These are phyloP conservation scores for Pseudocercospora fuligena DNA, from an alignment of 2,329 filamentous ascomycete species.

Conservation along the genomic window DNA sequence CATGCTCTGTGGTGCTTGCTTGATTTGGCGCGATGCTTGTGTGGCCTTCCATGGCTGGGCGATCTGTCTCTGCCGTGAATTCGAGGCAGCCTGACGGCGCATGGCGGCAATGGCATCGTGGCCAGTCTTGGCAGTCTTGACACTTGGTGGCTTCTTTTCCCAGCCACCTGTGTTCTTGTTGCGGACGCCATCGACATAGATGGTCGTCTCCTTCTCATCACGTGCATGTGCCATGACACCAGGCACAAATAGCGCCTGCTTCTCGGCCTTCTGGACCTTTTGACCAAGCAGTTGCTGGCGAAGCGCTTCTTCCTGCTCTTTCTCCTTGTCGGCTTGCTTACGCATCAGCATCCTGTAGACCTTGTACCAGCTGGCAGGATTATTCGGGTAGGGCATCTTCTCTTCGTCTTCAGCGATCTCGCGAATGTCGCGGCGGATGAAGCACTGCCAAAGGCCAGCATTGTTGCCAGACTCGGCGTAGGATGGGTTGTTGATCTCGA, in stretches of 20 bases:
- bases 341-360: constrained; percentile 65
- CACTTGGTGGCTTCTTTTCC: constrained; percentile 11
- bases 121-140: constrained; percentile 26
- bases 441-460: constrained; percentile 74
- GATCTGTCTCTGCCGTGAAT: constrained; percentile 22
- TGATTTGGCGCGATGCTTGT: constrained; percentile 20
- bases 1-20: constrained; percentile 27
- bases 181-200: constrained; percentile 27
- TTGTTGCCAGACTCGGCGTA: constrained; percentile 65
- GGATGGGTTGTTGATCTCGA: constrained; percentile 79
- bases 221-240: constrained; percentile 28
- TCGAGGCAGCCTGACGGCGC: constrained; percentile 26
- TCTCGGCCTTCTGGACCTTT: constrained; percentile 61
- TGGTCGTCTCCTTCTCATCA: constrained; percentile 21
- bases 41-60: constrained; percentile 19
- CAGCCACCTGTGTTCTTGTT: constrained; percentile 16
- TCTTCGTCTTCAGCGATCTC: constrained; percentile 56
- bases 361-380: constrained; percentile 75
- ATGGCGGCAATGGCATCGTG: constrained; percentile 31
- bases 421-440: constrained; percentile 80
- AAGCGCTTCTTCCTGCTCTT: constrained; percentile 40
- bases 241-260: constrained; percentile 48
- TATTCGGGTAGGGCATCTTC: constrained; percentile 67
- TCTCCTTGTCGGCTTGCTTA: constrained; percentile 45
- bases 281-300: constrained; percentile 64